Base-by-base conservation (phyloP, 371 early-diverging fungal genomes). In the Saksenaea oblongispora region DNA sequence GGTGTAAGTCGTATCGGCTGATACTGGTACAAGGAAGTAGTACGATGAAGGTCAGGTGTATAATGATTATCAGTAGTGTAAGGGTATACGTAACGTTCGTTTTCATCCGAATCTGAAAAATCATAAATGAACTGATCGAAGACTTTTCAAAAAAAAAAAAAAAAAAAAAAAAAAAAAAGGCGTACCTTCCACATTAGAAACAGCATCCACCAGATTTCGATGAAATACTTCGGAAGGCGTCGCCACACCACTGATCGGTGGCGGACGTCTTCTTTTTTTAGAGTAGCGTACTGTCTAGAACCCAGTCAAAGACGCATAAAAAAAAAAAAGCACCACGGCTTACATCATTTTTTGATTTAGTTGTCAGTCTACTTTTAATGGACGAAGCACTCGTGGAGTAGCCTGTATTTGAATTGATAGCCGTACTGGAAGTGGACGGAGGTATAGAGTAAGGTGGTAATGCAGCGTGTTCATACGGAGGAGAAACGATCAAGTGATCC, bases 61-160 rank as follows among this genome's bases (percentile, higher is more conserved):
- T 17, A 34, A 34, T 34, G 55, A 54, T 54, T 53, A 34, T 26
- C 13, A 18, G 24, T 65, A 8, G 75, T 73, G 41, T 72, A 80
- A 10, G 80, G 75, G 54, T 80, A 80, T 5, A 80, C 78, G 59
- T 80, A 80, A 18, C 72, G 76, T 63, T 80, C 80, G 37, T 80
- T 77, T 65, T 80, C 80, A 61, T 80, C 80, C 17, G 80, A 80
- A 58, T 80, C 80, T 79, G 58, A n/a, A n/a, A n/a, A n/a, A n/a
- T n/a, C n/a, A n/a, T n/a, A n/a, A n/a, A n/a, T n/a, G n/a, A n/a
- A n/a, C n/a, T n/a, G n/a, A n/a, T n/a, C n/a, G n/a, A n/a, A n/a
- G n/a, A n/a, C n/a, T n/a, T n/a, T n/a, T n/a, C n/a, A n/a, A n/a
- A n/a, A n/a, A n/a, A n/a, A n/a, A n/a, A n/a, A n/a, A n/a, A n/a